Conservation (phyloP, 305 asterid species). For the Ilex paraguariensis region DNA sequence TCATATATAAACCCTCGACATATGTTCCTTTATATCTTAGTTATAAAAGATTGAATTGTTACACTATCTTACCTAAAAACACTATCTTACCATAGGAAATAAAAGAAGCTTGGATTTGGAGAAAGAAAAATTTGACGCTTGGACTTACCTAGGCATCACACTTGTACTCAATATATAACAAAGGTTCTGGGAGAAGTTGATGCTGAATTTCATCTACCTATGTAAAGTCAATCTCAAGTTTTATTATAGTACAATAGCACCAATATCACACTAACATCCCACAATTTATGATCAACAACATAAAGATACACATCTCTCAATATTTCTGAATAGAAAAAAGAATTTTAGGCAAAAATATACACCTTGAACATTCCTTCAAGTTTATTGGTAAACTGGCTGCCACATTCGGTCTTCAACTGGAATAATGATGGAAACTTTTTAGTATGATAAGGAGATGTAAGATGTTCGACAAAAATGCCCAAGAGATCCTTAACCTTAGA, state of each 20-base stretch:
- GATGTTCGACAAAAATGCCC: slow-evolving; percentile 3
- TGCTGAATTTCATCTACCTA: too few species aligned
- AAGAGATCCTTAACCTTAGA: slow-evolving; percentile 45
- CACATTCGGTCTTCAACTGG: slow-evolving; percentile 97
- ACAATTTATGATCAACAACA: not conserved
- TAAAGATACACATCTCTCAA: not conserved
- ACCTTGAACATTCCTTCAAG: slow-evolving; percentile 99
- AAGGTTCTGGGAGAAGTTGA: too few species aligned
- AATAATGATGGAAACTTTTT: slow-evolving; percentile 17
- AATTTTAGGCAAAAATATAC: slow-evolving; percentile 1
- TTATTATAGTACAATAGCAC: not conserved
- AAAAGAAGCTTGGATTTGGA: too few species aligned
- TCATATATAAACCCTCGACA: too few species aligned
- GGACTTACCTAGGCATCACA: too few species aligned
- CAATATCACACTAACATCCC: not conserved
- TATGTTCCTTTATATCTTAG: too few species aligned
- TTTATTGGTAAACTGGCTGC: slow-evolving; percentile 97
- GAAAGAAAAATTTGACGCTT: too few species aligned
- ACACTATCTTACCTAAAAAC: too few species aligned
- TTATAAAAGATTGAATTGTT: too few species aligned
- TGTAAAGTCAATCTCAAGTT: too few species aligned
- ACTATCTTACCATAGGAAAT: too few species aligned
- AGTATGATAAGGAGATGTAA: not conserved
- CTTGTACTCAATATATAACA: too few species aligned
- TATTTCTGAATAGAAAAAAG: not conserved